Base-by-base conservation (phyloP, 805 yeast species). In the Pichia paraexigua region DNA sequence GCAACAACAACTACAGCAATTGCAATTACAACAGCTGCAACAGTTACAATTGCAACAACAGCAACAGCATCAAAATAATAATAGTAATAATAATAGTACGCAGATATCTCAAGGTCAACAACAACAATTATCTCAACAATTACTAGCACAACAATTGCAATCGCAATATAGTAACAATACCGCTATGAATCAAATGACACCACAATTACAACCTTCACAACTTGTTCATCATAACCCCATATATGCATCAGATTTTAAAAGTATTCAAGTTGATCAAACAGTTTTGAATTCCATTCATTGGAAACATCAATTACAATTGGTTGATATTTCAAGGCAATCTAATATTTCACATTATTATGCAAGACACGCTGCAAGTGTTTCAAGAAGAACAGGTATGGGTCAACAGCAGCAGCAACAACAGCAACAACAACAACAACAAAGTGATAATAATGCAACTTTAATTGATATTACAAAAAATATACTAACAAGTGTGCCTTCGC, bases 291-390 rank as follows among this genome's bases (percentile, higher is more conserved):
- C 83, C 3, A 59, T 73, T 10, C 76, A 77, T 60, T 88, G 95
- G 96, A 85, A 82, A 65, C 91, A 86, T 63, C 96, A 88, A 68
- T 69, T 73, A 45, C 89, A 83, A 63, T 73, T 89, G 53, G 83
- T 81, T 28, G 88, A 82, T 55, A 66, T 85, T 46, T 84, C 94
- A 5, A 78, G 94, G 64, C 54, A 51, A 44, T 77, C 87, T 30
- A 79, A 77, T 59, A 66, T 78, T 25, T 87, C 95, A 4, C 96
- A 88, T 68, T 83, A 76, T 62, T 88, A 87, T 69, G 96, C 96
- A 5, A 77, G 95, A 53, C 81, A 82, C 56, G 90, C 89, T 28
- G 96, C 96, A 8, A 71, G 82, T 15, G 73, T 80, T 50, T 83
- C 86, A 1, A 71, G 85, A 61, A 76, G 73, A 60, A 58, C 62